A percentile compares a stretch with the other conserved stretches of the same genome.
phyloP scores from a whole-genome alignment of 2,329 filamentous ascomycete genomes.

The Microsporum ferrugineum region DNA sequence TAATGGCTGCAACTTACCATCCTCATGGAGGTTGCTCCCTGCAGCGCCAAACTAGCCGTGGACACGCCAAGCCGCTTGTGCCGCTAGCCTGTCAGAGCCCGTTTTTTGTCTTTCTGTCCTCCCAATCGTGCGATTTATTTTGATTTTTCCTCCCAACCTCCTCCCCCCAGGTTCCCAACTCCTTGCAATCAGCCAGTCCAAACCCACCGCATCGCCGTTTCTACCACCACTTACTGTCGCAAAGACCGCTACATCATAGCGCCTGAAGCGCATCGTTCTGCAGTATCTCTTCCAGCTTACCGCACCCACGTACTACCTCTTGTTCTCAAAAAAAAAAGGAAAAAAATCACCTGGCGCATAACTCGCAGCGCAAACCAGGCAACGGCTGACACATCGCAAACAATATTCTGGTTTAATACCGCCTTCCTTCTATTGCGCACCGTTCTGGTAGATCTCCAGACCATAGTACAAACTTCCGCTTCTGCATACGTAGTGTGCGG shows the following conservation, averaged over 20 bases:
- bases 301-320: not conserved
- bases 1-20: not conserved
- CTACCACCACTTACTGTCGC: not conserved
- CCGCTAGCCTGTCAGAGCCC: slow-evolving; percentile 3
- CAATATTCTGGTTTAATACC: not conserved
- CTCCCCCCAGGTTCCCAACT: not conserved
- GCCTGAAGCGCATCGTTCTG: slow-evolving; percentile 3
- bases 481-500: not conserved
- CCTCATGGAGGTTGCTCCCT: not conserved
- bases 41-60: not conserved
- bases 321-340: not conserved
- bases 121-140: slow-evolving; percentile 2
- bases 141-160: slow-evolving; percentile 3
- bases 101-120: slow-evolving; percentile 2
- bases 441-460: not conserved
- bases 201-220: not conserved
- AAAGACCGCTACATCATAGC: slow-evolving; percentile 2
- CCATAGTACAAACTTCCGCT: not conserved
- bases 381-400: not conserved
- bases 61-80: not conserved
- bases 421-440: not conserved
- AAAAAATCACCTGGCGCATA: slow-evolving; percentile 3
- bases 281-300: slow-evolving; percentile 6
- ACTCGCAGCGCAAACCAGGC: slow-evolving; percentile 3
- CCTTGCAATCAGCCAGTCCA: not conserved